Conservation (phyloP, 345 rosid genomes). For the Iberis pinnata region DNA sequence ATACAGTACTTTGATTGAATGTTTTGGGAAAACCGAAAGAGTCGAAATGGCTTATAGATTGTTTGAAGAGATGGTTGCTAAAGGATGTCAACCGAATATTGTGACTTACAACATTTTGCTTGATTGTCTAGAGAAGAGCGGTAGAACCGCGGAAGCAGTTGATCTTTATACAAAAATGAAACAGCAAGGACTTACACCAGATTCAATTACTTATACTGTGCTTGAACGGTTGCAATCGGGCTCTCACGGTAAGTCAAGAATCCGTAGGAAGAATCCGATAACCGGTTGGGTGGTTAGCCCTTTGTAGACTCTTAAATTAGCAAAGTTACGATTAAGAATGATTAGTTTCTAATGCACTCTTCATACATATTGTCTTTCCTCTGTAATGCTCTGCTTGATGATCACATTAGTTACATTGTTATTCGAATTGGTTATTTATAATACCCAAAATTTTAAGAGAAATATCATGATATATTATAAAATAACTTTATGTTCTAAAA, state of each 20-base stretch:
- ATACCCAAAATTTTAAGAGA: no score
- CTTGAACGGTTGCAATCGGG: constrained; percentile 79
- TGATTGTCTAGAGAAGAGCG: constrained; percentile 75
- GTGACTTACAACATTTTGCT: constrained; percentile 84
- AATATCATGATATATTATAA: no score
- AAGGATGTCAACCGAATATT: constrained; percentile 81
- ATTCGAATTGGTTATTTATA: no score
- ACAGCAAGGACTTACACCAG: constrained; percentile 75
- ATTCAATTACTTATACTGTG: constrained; percentile 68
- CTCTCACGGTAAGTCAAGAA: constrained; percentile 48
- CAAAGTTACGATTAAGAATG: neutral
- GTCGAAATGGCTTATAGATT: constrained; percentile 79
- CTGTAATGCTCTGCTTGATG: no score
- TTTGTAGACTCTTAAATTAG: constrained; percentile 21
- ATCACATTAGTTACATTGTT: no score
- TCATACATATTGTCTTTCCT: no score
- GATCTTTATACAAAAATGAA: constrained; percentile 68
- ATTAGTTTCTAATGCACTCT: no score
- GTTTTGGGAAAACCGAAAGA: constrained; percentile 85
- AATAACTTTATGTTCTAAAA: no score
- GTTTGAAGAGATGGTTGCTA: constrained; percentile 72
- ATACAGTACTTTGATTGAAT: constrained; percentile 82
- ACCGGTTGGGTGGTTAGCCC: constrained; percentile 90
- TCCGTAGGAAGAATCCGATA: constrained; percentile 76
- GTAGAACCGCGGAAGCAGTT: constrained; percentile 79